Conservation (phyloP, 2,329 filamentous ascomycete species). For the Xylariaceae sp. region DNA sequence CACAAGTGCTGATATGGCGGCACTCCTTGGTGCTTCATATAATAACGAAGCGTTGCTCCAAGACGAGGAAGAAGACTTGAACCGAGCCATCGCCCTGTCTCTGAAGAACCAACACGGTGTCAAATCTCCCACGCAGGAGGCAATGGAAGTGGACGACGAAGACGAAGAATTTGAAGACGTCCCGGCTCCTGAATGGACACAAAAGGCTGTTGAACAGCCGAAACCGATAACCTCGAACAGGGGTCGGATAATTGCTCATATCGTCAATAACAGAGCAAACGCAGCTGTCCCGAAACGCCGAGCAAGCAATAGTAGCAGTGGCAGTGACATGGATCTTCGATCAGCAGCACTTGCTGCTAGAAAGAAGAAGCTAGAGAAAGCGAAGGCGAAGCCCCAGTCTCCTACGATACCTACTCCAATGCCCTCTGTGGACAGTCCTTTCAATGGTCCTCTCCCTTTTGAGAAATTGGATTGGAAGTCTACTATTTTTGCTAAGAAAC, state of each 20-base stretch:
- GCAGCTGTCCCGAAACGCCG: conserved; percentile 49
- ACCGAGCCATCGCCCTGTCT: conserved; percentile 78
- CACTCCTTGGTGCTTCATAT: conserved; percentile 21
- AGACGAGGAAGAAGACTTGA: conserved; percentile 58
- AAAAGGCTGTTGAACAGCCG: conserved; percentile 46
- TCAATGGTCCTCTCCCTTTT: conserved; percentile 83
- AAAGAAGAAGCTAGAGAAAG: conserved; percentile 41
- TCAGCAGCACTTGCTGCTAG: conserved; percentile 66
- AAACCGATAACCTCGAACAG: conserved; percentile 48
- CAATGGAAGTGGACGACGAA: conserved; percentile 33
- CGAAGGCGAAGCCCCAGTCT: conserved; percentile 22
- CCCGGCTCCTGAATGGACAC: conserved; percentile 50
- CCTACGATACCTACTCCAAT: conserved; percentile 29
- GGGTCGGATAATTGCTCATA: conserved; percentile 62
- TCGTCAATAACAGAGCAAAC: conserved; percentile 68
- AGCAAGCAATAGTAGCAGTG: conserved; percentile 54
- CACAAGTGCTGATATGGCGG: conserved; percentile 16
- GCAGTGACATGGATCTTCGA: conserved; percentile 76
- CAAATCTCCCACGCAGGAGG: conserved; percentile 24
- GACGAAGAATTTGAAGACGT: conserved; percentile 48
- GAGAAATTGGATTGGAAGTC: conserved; percentile 73
- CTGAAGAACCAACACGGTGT: conserved; percentile 57
- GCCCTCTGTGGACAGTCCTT: conserved; percentile 54
- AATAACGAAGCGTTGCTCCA: conserved; percentile 35
- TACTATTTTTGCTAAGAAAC: conserved; percentile 48